phyloP scores from a whole-genome alignment of 2,329 filamentous ascomycete genomes.

The Monilinia laxa region DNA sequence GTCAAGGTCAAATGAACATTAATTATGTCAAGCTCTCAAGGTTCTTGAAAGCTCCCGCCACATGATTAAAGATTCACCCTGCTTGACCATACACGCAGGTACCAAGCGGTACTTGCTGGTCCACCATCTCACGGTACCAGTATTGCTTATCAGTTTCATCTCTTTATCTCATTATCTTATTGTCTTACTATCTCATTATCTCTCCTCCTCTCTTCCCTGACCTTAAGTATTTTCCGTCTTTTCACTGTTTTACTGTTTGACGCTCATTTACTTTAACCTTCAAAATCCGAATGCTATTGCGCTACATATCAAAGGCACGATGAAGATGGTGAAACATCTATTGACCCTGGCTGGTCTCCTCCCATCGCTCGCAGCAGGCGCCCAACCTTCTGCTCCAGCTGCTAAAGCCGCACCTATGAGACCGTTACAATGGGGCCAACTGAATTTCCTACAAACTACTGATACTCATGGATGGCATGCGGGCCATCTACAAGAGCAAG shows the following conservation, averaged over 20 bases:
- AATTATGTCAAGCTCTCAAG: not conserved
- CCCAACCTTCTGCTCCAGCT: slow-evolving; percentile 77
- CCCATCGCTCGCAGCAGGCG: slow-evolving; percentile 43
- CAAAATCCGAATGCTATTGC: not conserved
- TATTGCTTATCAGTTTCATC: slow-evolving; percentile 3
- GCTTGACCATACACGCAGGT: not conserved
- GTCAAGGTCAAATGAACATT: not conserved
- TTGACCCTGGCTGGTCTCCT: slow-evolving; percentile 32
- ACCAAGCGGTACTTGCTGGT: not conserved
- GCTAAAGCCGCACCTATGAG: slow-evolving; percentile 80
- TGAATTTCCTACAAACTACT: slow-evolving; percentile 97
- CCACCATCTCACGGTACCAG: not conserved
- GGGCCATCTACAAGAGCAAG: slow-evolving; percentile 86
- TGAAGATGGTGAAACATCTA: slow-evolving; percentile 27
- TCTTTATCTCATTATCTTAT: not conserved
- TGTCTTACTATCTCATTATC: not conserved
- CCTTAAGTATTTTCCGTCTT: not conserved
- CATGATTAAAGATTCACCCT: slow-evolving; percentile 19
- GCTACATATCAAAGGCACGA: not conserved
- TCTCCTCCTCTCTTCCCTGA: not conserved
- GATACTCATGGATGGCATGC: slow-evolving; percentile 95
- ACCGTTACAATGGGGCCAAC: slow-evolving; percentile 83
- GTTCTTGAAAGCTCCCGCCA: slow-evolving; percentile 14
- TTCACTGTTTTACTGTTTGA: not conserved
- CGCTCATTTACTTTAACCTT: not conserved